phyloP scores from a whole-genome alignment of 2,329 filamentous ascomycete species.

The Colletotrichum sp. region DNA sequence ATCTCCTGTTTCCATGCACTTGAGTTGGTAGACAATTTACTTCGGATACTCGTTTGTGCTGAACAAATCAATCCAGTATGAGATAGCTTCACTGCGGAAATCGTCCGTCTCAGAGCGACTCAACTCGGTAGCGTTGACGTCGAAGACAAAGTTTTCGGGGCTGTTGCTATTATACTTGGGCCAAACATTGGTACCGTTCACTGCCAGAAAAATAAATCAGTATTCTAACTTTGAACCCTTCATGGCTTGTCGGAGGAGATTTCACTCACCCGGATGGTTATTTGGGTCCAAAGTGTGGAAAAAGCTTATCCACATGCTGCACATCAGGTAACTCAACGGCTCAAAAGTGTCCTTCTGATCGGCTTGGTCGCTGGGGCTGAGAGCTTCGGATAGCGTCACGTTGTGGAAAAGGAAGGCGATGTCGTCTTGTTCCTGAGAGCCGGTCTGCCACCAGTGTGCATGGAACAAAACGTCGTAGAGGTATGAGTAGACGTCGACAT shows the following conservation, averaged over 20 bases:
- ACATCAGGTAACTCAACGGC: neutral
- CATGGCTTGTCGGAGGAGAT: rapidly evolving
- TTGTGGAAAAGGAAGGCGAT: neutral
- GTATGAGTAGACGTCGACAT: neutral
- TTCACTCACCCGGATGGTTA: neutral
- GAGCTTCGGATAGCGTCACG: neutral
- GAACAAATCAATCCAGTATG: neutral
- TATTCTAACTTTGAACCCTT: neutral
- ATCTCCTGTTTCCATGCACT: too few relatives aligned
- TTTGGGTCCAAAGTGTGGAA: neutral
- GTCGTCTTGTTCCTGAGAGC: neutral
- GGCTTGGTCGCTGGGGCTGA: neutral
- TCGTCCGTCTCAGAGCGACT: neutral
- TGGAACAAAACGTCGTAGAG: neutral
- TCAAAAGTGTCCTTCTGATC: neutral
- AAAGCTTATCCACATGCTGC: neutral
- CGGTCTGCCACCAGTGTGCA: neutral
- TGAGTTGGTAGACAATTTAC: too few relatives aligned
- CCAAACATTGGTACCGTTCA: neutral
- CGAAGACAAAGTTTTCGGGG: neutral
- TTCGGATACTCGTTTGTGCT: neutral
- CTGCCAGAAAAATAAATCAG: neutral
- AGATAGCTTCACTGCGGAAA: neutral
- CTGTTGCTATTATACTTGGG: neutral
- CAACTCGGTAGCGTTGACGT: neutral